These are phyloP conservation scores for Colletotrichum sp. DNA, from an alignment of 2,329 filamentous ascomycete species.

Conservation along the genomic window DNA sequence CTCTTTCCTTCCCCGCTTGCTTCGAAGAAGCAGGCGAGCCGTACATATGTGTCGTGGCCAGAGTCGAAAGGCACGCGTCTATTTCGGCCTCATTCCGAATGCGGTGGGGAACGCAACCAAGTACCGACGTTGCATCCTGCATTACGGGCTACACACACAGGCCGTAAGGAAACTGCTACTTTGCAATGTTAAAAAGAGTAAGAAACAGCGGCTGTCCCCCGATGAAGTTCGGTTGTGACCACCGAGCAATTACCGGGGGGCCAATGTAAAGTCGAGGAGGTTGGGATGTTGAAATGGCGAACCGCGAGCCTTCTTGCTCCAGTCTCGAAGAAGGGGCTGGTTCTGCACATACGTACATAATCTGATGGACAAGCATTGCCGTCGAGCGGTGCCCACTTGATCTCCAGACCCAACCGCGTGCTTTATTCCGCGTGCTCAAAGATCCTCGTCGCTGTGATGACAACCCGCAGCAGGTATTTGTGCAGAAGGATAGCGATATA, in stretches of 20 bases:
- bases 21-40: not conserved
- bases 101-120: slow-evolving; percentile 8
- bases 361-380: not conserved
- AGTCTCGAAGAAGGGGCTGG: not conserved
- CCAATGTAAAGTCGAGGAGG: not conserved
- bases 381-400: not conserved
- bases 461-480: not conserved
- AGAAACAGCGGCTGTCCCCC: not conserved
- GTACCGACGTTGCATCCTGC: slow-evolving; percentile 13
- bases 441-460: not conserved
- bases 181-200: not conserved
- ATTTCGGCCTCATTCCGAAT: slow-evolving; percentile 18
- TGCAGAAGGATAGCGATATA: not conserved
- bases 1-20: not conserved
- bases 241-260: slow-evolving; percentile 15
- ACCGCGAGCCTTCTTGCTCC: not conserved
- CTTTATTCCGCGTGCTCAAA: not conserved
- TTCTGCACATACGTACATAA: not conserved
- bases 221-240: not conserved
- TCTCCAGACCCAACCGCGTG: not conserved
- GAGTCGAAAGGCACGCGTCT: not conserved
- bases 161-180: not conserved
- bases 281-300: not conserved
- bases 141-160: not conserved
- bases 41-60: not conserved